A percentile compares a stretch with the other conserved stretches of the same genome.
These are phyloP conservation scores for Pythium folliculosum DNA, from an alignment of 352 stramenopile species.

Conservation along the genomic window DNA sequence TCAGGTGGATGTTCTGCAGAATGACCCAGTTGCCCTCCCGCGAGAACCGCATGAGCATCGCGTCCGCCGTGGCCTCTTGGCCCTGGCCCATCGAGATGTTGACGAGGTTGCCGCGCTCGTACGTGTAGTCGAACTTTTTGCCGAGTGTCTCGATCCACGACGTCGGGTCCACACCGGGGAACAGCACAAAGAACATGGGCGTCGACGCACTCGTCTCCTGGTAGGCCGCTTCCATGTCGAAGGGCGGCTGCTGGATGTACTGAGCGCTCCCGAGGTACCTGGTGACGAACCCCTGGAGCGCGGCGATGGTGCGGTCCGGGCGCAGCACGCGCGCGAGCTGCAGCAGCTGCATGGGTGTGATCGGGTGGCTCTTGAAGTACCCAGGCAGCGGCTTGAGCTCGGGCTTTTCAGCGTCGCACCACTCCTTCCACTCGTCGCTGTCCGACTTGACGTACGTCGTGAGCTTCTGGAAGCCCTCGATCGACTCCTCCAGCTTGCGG, in stretches of 20 bases:
- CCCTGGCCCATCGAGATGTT: constrained; percentile 92
- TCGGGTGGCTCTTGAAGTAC: constrained; percentile 54
- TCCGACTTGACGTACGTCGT: constrained; percentile 94
- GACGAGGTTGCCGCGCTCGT: constrained; percentile 70
- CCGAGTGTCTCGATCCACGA: constrained; percentile 85
- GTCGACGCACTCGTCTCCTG: constrained; percentile 90
- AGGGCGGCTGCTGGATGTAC: constrained; percentile 85
- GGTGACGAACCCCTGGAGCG: constrained; percentile 64
- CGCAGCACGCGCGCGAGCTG: constrained; percentile 82
- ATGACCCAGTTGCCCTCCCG: constrained; percentile 88
- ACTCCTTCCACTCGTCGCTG: constrained; percentile 95
- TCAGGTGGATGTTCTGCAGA: constrained; percentile 92
- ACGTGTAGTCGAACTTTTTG: constrained; percentile 81
- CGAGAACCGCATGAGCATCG: constrained; percentile 65
- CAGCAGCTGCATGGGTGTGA: constrained; percentile 60
- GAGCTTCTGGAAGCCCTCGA: constrained; percentile 90
- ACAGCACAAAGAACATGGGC: constrained; percentile 92
- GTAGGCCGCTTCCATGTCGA: constrained; percentile 86
- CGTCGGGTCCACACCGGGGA: constrained; percentile 89
- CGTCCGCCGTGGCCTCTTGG: constrained; percentile 76
- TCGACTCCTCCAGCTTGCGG: constrained; percentile 87
- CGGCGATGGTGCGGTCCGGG: constrained; percentile 81
- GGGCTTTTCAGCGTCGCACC: constrained; percentile 92
- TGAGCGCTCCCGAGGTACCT: constrained; percentile 50
- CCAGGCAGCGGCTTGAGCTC: constrained; percentile 91